These are phyloP conservation scores for Fraxinus angustifolia DNA, from an alignment of 305 asterid genomes.

Conservation along the genomic window DNA sequence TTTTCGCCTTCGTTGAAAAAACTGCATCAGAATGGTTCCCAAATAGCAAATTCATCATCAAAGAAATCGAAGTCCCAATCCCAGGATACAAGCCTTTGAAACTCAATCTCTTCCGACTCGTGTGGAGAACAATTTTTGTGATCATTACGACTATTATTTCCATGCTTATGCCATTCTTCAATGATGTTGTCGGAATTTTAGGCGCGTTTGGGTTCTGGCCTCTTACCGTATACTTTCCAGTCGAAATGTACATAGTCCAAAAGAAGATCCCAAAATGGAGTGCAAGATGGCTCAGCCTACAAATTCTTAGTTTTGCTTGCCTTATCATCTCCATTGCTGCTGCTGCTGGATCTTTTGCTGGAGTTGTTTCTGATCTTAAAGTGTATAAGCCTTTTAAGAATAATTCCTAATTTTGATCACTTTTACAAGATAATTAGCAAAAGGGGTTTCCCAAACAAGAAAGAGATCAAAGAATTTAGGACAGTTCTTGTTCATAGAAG, in stretches of 20 bases:
- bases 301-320: slow-evolving; percentile 57
- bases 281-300: slow-evolving; percentile 51
- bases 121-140: slow-evolving; percentile 66
- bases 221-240: slow-evolving; percentile 15
- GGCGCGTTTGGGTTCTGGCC: slow-evolving; percentile 93
- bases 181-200: slow-evolving; percentile 68
- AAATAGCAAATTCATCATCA: background rate
- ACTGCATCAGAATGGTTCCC: background rate
- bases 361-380: slow-evolving; percentile 66
- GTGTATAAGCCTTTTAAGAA: slow-evolving; percentile 62
- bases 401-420: slow-evolving; percentile 22
- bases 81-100: slow-evolving; percentile 20
- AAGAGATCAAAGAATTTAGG: background rate
- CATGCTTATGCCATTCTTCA: slow-evolving; percentile 77
- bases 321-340: slow-evolving; percentile 62
- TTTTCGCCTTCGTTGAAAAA: slow-evolving; percentile 69
- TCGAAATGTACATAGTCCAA: slow-evolving; percentile 19
- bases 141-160: slow-evolving; percentile 54
- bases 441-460: background rate
- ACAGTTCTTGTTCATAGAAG: slow-evolving; percentile 12
- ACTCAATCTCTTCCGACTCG: slow-evolving; percentile 52
- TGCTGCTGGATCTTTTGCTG: slow-evolving; percentile 67
- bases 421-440: background rate
- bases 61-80: background rate
- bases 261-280: slow-evolving; percentile 46